Conservation (phyloP, 78 protist species). For the Goniomonas avonlea region DNA sequence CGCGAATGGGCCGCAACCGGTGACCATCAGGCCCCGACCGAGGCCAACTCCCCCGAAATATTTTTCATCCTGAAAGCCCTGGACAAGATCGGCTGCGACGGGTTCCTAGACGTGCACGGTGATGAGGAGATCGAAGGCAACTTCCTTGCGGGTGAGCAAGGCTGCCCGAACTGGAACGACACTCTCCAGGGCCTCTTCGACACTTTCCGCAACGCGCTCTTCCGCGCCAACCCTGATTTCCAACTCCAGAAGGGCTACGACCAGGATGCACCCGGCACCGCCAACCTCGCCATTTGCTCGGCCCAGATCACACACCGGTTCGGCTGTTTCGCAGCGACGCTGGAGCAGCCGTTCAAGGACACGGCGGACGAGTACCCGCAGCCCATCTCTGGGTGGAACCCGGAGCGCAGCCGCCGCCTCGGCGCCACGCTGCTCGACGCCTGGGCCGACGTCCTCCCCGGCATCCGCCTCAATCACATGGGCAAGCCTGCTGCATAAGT, state of each 20-base stretch:
- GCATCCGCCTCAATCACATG: neutral
- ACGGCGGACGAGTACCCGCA: neutral
- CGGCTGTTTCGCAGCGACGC: neutral
- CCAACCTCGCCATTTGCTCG: constrained; percentile 7
- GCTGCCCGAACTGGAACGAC: neutral
- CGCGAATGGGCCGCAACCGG: neutral
- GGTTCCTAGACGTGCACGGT: constrained; percentile 11
- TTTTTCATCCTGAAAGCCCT: neutral
- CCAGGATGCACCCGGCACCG: neutral
- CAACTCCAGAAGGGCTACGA: neutral
- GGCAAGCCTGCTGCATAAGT: no score
- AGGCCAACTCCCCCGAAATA: neutral
- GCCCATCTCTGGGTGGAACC: neutral
- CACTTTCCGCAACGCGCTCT: neutral
- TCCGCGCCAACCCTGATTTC: neutral
- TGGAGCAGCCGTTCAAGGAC: constrained; percentile 11
- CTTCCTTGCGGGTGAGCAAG: neutral
- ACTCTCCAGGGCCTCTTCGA: neutral
- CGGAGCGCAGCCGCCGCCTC: neutral
- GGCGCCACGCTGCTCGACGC: constrained; percentile 13
- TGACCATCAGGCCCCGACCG: neutral
- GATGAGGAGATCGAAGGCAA: neutral
- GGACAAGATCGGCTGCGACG: neutral
- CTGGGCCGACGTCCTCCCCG: neutral
- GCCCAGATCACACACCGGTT: neutral